phyloP scores from a whole-genome alignment of 805 yeast genomes.

The Komagataella populi region DNA sequence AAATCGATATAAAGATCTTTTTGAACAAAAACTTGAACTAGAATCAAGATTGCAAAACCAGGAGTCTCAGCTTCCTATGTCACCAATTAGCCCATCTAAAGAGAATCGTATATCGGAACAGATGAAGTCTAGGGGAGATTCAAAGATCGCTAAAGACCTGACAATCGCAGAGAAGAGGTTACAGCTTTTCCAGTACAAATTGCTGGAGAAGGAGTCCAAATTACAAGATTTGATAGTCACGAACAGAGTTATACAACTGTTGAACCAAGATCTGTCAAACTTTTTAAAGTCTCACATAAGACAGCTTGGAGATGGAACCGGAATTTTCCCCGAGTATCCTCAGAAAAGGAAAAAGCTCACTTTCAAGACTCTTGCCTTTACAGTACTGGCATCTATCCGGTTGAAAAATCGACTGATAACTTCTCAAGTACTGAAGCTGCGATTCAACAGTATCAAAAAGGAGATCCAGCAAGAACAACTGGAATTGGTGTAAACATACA shows the following conservation, averaged over 20 bases:
- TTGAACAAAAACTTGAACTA: neutral
- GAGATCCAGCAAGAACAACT: neutral
- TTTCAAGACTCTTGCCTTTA: slow-evolving; percentile 15
- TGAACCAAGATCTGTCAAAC: neutral
- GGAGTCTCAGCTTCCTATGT: neutral
- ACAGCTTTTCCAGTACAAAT: neutral
- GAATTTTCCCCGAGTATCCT: neutral
- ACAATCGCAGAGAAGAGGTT: neutral
- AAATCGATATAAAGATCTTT: neutral
- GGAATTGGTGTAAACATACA: neutral
- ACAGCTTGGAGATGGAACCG: neutral
- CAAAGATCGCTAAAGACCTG: neutral
- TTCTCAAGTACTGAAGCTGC: slow-evolving; percentile 8
- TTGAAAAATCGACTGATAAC: slow-evolving; percentile 18
- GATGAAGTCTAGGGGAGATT: neutral
- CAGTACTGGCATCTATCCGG: slow-evolving; percentile 23
- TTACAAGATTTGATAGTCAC: neutral
- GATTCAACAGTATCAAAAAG: neutral
- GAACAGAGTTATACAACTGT: neutral
- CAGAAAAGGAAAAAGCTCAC: slow-evolving; percentile 8
- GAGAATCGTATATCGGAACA: neutral
- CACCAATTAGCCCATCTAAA: neutral
- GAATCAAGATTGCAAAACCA: neutral
- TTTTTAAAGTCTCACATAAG: neutral
- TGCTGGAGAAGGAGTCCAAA: neutral